phyloP scores from a whole-genome alignment of 768 basidiomycete genomes.

The Kwoniella heveanensis region DNA sequence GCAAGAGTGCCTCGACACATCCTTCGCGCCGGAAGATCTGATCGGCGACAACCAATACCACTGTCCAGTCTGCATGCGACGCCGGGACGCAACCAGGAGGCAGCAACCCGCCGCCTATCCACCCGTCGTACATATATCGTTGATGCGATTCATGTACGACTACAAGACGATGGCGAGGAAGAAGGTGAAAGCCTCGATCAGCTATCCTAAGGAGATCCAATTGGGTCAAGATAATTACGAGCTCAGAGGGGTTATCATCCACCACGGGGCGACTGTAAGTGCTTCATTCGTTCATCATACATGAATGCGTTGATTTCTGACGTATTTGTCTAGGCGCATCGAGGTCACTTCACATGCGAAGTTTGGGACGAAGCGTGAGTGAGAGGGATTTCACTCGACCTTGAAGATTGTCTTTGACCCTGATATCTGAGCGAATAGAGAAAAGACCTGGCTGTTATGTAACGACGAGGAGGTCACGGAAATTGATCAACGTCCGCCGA shows the following conservation, averaged over 20 bases:
- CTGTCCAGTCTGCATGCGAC: slow-evolving; percentile 71
- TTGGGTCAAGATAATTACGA: slow-evolving; percentile 74
- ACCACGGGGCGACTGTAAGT: slow-evolving; percentile 90
- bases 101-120: slow-evolving; percentile 73
- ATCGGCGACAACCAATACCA: slow-evolving; percentile 83
- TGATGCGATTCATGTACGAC: slow-evolving; percentile 92
- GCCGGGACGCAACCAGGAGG: slow-evolving; percentile 78
- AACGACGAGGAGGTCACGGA: slow-evolving; percentile 80
- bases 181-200: slow-evolving; percentile 79
- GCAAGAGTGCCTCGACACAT: slow-evolving; percentile 69
- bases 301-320: slow-evolving; percentile 65
- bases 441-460: slow-evolving; percentile 81
- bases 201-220: slow-evolving; percentile 73
- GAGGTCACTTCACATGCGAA: slow-evolving; percentile 52
- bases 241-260: slow-evolving; percentile 78
- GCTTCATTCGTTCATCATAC: slow-evolving; percentile 59
- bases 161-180: slow-evolving; percentile 73
- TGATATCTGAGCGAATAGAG: too few species aligned
- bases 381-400: too few species aligned
- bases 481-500: slow-evolving; percentile 58
- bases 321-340: slow-evolving; percentile 58
- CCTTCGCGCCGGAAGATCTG: slow-evolving; percentile 71
- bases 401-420: slow-evolving; percentile 1
- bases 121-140: slow-evolving; percentile 82
- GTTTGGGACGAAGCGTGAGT: slow-evolving; percentile 46